phyloP scores from a whole-genome alignment of 148 eudicot species.

The Vaccinium macrocarpon region DNA sequence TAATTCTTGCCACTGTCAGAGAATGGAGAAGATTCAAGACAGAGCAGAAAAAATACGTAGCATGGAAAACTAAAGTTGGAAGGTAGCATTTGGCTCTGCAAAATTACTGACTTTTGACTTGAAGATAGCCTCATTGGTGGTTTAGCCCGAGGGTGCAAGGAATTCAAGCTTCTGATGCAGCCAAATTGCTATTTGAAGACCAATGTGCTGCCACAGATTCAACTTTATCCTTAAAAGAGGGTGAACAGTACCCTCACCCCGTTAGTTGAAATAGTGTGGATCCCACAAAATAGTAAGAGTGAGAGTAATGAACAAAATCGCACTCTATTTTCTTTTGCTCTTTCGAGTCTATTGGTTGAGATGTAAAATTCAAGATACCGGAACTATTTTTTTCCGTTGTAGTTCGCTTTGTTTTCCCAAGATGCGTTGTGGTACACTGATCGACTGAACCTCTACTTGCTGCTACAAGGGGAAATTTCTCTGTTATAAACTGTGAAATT shows the following conservation, averaged over 20 bases:
- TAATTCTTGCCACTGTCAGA: constrained; percentile 70
- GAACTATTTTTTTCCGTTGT: background rate
- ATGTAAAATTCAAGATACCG: background rate
- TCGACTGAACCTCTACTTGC: background rate
- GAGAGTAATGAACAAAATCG: no score
- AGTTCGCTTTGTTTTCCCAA: background rate
- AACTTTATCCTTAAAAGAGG: background rate
- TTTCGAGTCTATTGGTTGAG: background rate
- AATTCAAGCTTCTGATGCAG: constrained; percentile 9
- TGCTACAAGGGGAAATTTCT: background rate
- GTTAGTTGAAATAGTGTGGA: no score
- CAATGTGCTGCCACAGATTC: background rate
- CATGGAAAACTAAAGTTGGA: constrained; percentile 52
- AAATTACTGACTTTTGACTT: background rate
- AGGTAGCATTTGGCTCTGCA: background rate
- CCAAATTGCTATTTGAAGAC: background rate
- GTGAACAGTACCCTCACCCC: no score
- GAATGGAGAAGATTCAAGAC: constrained; percentile 82
- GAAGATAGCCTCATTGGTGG: background rate
- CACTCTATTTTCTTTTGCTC: no score
- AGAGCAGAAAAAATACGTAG: constrained; percentile 53
- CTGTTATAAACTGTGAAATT: background rate
- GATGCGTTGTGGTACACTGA: background rate
- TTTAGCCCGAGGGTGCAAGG: background rate
- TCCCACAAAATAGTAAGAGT: no score